Evolutionary conservation across 2,329 filamentous ascomycete species (phyloP).

Genomic region (Microthyrium microscopicum): DNA sequence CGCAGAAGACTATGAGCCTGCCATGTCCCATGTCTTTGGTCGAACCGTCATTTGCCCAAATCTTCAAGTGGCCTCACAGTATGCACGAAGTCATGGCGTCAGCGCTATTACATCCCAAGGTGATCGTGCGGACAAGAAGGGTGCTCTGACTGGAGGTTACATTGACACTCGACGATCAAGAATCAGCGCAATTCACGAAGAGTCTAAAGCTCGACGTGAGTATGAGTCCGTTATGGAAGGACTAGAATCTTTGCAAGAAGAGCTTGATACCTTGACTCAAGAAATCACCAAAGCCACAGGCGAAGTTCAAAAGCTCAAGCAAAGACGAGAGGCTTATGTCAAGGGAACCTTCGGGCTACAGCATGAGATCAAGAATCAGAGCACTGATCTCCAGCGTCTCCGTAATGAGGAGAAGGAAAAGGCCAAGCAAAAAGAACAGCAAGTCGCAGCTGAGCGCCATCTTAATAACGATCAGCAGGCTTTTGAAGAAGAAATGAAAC

Average conservation of each 20-base stretch:
- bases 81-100: conserved; percentile 79
- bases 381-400: conserved; percentile 56
- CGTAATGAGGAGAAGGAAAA: conserved; percentile 60
- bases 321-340: conserved; percentile 60
- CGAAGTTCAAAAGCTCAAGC: conserved; percentile 67
- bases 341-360: conserved; percentile 67
- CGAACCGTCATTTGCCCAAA: conserved; percentile 90
- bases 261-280: conserved; percentile 69
- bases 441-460: conserved; percentile 41
- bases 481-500: conserved; percentile 63
- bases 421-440: conserved; percentile 43
- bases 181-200: conserved; percentile 63
- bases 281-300: conserved; percentile 77
- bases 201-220: conserved; percentile 58
- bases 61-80: conserved; percentile 71
- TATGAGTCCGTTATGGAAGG: conserved; percentile 51
- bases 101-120: conserved; percentile 90
- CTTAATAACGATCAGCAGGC: conserved; percentile 59
- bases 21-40: conserved; percentile 89
- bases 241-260: conserved; percentile 46
- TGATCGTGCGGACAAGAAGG: conserved; percentile 86
- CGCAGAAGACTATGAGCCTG: conserved; percentile 59
- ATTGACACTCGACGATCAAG: conserved; percentile 76
- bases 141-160: conserved; percentile 87
- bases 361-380: conserved; percentile 59